Evolutionary conservation across 208 protist species (phyloP).

Genomic region (Endotrypanum monterogeii): DNA sequence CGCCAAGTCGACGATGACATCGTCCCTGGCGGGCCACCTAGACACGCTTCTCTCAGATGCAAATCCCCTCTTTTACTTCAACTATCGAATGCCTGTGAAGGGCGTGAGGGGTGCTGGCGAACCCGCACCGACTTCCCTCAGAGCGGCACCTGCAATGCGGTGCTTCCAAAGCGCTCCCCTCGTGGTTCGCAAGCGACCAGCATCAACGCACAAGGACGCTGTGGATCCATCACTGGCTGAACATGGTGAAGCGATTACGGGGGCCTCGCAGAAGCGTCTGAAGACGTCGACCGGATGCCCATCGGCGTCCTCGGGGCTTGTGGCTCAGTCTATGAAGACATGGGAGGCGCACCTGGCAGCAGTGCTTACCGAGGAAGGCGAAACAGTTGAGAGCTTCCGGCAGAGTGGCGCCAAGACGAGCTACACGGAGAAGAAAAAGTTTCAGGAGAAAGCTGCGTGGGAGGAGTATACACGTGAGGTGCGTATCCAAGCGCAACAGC

Average conservation of each 20-base stretch:
- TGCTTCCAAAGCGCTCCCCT: conserved; percentile 1
- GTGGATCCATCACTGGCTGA: not conserved
- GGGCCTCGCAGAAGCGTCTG: conserved; percentile 23
- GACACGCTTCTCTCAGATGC: conserved; percentile 17
- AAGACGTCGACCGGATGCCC: conserved; percentile 6
- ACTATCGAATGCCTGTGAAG: conserved; percentile 20
- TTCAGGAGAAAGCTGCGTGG: conserved; percentile 63
- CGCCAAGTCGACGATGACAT: not conserved
- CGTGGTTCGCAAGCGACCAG: conserved; percentile 9
- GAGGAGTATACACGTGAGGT: conserved; percentile 73
- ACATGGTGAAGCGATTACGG: not conserved
- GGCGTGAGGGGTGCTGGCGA: not conserved
- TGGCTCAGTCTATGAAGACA: conserved; percentile 57
- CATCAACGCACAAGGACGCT: not conserved
- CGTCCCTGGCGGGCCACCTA: conserved; percentile 22
- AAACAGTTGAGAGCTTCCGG: conserved; percentile 74
- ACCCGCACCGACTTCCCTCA: not conserved
- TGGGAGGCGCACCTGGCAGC: conserved; percentile 66
- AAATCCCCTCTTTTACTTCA: conserved; percentile 31
- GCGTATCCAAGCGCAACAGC: conserved; percentile 47
- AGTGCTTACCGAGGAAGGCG: conserved; percentile 60
- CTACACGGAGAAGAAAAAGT: conserved; percentile 68
- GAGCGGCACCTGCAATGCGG: conserved; percentile 19
- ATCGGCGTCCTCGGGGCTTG: conserved; percentile 46
- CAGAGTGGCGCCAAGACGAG: conserved; percentile 48